Conservation (phyloP, 108 stramenopile genomes). For the Mediolabrus comicus region DNA sequence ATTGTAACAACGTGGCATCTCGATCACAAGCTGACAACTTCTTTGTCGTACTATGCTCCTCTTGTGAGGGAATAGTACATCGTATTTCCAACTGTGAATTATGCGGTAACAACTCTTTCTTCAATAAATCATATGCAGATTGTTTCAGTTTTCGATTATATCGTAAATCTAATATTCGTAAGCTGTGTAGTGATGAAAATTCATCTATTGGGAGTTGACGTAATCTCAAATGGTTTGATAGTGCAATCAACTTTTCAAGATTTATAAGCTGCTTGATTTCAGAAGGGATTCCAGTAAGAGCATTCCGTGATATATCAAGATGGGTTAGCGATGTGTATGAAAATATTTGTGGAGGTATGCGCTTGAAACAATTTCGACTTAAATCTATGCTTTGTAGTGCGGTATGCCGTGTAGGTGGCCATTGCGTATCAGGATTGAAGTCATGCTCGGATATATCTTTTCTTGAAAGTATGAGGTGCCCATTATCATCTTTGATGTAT, state of each 20-base stretch:
- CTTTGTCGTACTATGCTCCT: neutral
- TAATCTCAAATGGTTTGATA: constrained; percentile 50
- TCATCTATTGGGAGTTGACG: constrained; percentile 32
- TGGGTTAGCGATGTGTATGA: constrained; percentile 10
- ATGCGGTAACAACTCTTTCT: constrained; percentile 9
- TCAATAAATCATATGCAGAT: constrained; percentile 23
- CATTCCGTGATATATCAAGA: constrained; percentile 52
- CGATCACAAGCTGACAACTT: constrained; percentile 55
- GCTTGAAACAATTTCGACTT: constrained; percentile 41
- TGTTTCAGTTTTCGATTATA: constrained; percentile 56
- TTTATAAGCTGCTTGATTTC: constrained; percentile 34
- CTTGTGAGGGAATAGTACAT: constrained; percentile 14
- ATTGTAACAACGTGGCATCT: constrained; percentile 56
- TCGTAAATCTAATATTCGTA: constrained; percentile 47
- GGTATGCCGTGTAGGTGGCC: too few relatives aligned
- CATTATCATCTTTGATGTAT: neutral
- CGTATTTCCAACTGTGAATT: constrained; percentile 24
- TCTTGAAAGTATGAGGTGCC: neutral
- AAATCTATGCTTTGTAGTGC: constrained; percentile 20
- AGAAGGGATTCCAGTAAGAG: constrained; percentile 34
- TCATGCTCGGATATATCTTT: neutral
- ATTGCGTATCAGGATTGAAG: neutral
- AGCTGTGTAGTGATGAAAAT: constrained; percentile 32
- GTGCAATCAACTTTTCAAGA: constrained; percentile 32
- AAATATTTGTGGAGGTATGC: constrained; percentile 33